Base-by-base conservation (phyloP, 2,329 filamentous ascomycete species). In the Aureobasidium namibiae region DNA sequence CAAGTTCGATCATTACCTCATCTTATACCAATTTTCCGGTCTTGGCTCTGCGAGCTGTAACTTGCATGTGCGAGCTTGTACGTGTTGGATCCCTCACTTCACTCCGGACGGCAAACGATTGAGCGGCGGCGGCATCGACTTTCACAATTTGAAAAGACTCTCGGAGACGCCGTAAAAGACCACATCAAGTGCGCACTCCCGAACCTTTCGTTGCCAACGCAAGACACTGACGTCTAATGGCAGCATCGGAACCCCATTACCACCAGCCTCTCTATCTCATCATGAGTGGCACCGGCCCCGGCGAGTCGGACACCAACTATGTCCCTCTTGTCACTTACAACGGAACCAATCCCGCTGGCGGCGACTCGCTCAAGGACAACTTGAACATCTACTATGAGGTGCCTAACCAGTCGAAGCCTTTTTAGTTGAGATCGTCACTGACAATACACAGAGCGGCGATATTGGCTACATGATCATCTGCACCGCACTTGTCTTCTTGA, bases 341-440 rank as follows among this genome's bases (percentile, higher is more conserved):
- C 75, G 82, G 81, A 68, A 84, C 85, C 18, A 75, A 75, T 36
- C 72, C 76, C 23, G 84, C 81, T 8, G 88, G 89, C 64, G 88
- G 88, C 76, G 75, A 85, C 75, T 79, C 87, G 26, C 74, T 85
- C 61, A 76, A 76, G 1, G 76, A 88, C 64, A 83, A 96, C 73
- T 80, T 95, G 65, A 96, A 96, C 74, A 76, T 92, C 67, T 95
- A 84, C 74, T 96, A 95, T 76, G 82, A 90, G 72, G 87, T 89
- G 76, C 65, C 81, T 61, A 60, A 4, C 23, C 21, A 9, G 14
- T 31, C 23, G 53, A 24, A 14, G 38, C 52, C 54, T 13, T 16
- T n/a, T 44, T 14, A 7, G 16, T 56, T 11, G n/a, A 44, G 53
- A 38, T 57, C 66, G 68, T 45, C 11, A 38, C 36, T 48, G 18